Base-by-base conservation (phyloP, 768 basidiomycete species). In the Cystofilobasidium macerans region DNA sequence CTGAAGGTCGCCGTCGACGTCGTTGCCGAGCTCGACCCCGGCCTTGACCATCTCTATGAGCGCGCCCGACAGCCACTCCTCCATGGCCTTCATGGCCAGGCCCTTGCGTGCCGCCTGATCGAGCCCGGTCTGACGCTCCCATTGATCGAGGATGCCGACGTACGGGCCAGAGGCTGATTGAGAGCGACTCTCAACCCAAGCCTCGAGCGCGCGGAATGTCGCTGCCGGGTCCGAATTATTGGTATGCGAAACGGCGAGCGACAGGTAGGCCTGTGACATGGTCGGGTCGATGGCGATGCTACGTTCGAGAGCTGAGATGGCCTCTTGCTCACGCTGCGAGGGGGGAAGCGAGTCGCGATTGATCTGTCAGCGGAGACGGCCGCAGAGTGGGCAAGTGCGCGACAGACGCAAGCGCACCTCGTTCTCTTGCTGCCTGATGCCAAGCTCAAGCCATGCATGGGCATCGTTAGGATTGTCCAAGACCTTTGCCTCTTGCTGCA, bases 391-490 rank as follows among this genome's bases (percentile, higher is more conserved):
- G 18, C 28, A 57, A 42, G 20, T 22, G 24, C 26, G 64, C 36
- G 22, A 32, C 2, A 38, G 26, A 28, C 24, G 43, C 30, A 64
- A 2, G 30, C 64, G 45, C 24, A 65, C 64, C 57, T 99, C 95
- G 74, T 93, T 95, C 77, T 95, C 93, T 76, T 99, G 95, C 73
- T 98, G 95, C 76, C 89, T 92, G 57, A 99, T 85, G 30, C 95
- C 95, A 58, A 98, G 85, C 70, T 87, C 83, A 73, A 83, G 93
- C 95, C 95, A 99, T 12, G 85, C 86, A 40, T 77, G 70, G 5
- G 87, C 84, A 71, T 87, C 82, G 12, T 74, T 77, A 68, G 86
- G 84, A 71, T 91, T 82, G 45, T 81, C 82, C 73, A 94, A 89
- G 18, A 94, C 91, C 30, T 81, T 81, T 9, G 94, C 94, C 78